Evolutionary conservation across 345 rosid genomes (phyloP).

Genomic region (Odontarrhena argentea): DNA sequence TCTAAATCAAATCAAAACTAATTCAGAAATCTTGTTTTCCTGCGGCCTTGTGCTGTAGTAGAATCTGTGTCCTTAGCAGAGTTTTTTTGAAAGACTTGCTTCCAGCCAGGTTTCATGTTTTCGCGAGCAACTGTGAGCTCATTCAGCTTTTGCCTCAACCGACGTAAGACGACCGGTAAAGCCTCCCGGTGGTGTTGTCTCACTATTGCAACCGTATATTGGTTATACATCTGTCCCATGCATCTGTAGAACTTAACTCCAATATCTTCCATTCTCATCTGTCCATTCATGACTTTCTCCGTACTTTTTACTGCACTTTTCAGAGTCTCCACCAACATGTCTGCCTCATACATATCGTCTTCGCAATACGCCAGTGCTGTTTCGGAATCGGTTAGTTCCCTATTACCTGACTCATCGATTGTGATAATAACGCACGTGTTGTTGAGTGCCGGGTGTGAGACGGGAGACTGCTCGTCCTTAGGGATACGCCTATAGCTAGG

Average conservation of each 20-base stretch:
- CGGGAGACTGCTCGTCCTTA: background rate
- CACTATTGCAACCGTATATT: background rate
- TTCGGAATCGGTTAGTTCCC: background rate
- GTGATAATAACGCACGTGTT: background rate
- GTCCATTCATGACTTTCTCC: background rate
- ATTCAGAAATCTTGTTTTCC: no score
- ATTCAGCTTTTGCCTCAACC: slow-evolving; percentile 19
- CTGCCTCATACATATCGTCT: slow-evolving; percentile 17
- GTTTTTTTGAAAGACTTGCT: background rate
- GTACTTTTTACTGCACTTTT: background rate
- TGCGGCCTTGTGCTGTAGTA: background rate
- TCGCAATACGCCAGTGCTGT: slow-evolving; percentile 11
- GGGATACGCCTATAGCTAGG: slow-evolving; percentile 12
- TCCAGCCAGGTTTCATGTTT: background rate
- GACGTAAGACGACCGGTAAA: background rate
- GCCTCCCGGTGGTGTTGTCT: background rate
- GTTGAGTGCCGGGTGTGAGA: background rate
- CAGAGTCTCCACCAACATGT: background rate
- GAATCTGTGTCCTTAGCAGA: background rate
- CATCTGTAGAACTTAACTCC: slow-evolving; percentile 9
- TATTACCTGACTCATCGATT: background rate
- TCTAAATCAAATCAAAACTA: no score
- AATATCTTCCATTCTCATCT: background rate
- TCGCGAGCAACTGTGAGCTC: background rate
- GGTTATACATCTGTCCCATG: background rate